These are phyloP conservation scores for Xylaria sp. DNA, from an alignment of 2,329 filamentous ascomycete species.

Conservation along the genomic window DNA sequence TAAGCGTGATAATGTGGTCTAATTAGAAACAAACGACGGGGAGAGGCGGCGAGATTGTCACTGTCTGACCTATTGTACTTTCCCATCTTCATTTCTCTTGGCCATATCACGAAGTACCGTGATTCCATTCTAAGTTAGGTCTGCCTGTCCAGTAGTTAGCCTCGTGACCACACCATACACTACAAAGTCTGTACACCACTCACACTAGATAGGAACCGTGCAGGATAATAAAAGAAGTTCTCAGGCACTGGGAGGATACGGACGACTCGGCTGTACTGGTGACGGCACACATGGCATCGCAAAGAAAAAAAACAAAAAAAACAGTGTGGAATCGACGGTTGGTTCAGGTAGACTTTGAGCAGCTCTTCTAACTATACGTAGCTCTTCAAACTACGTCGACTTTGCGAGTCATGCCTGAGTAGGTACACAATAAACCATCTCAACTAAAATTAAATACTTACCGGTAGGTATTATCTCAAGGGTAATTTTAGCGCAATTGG, in stretches of 20 bases:
- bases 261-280: too few relatives aligned
- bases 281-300: too few relatives aligned
- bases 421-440: background rate
- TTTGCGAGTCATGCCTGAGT: too few relatives aligned
- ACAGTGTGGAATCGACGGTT: too few relatives aligned
- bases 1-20: background rate
- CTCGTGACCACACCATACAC: background rate
- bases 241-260: too few relatives aligned
- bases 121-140: background rate
- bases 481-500: background rate
- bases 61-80: background rate
- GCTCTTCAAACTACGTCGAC: too few relatives aligned
- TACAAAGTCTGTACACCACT: background rate
- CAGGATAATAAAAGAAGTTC: too few relatives aligned
- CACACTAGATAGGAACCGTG: too few relatives aligned
- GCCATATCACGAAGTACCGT: background rate
- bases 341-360: too few relatives aligned
- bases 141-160: background rate
- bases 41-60: background rate
- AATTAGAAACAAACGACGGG: background rate
- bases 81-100: background rate
- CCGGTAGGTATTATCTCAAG: background rate
- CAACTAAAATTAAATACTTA: too few relatives aligned
- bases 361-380: too few relatives aligned
- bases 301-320: too few relatives aligned